Conservation (phyloP, 2,329 filamentous ascomycete species). For the Microcyclospora pomicola region DNA sequence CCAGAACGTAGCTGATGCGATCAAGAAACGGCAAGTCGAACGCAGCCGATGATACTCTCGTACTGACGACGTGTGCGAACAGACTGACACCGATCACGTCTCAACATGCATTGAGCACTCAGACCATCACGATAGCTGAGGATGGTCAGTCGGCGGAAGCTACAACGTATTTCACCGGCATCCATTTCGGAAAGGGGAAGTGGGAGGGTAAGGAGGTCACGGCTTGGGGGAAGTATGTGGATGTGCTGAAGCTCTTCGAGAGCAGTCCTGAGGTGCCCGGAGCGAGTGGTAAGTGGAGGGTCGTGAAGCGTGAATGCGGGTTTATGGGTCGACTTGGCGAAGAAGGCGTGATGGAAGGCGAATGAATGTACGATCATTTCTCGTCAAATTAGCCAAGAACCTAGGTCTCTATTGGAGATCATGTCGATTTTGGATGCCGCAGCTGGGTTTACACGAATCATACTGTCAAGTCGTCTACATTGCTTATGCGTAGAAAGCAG, state of each 20-base stretch:
- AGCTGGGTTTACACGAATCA: no score
- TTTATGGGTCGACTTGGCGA: conserved; percentile 26
- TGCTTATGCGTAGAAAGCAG: no score
- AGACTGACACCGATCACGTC: conserved; percentile 28
- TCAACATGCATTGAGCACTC: conserved; percentile 31
- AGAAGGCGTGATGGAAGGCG: conserved; percentile 21
- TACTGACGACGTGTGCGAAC: background rate
- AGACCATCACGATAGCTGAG: conserved; percentile 23
- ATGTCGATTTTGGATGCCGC: no score
- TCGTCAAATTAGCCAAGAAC: no score
- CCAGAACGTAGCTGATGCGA: conserved; percentile 20
- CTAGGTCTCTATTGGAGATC: no score
- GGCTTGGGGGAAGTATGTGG: conserved; percentile 30
- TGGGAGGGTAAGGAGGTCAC: conserved; percentile 26
- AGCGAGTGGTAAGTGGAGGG: conserved; percentile 28
- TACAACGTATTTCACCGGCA: conserved; percentile 29
- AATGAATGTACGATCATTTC: conserved; percentile 1
- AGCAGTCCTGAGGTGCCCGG: conserved; percentile 13
- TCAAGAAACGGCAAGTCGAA: conserved; percentile 14
- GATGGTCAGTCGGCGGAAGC: conserved; percentile 22
- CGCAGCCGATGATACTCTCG: background rate
- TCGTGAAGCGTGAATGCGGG: conserved; percentile 22
- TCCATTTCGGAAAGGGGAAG: conserved; percentile 30
- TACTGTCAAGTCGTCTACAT: no score
- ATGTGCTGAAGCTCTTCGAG: conserved; percentile 22